Conservation (phyloP, 2,329 filamentous ascomycete genomes). For the Pseudogymnoascus sp. region DNA sequence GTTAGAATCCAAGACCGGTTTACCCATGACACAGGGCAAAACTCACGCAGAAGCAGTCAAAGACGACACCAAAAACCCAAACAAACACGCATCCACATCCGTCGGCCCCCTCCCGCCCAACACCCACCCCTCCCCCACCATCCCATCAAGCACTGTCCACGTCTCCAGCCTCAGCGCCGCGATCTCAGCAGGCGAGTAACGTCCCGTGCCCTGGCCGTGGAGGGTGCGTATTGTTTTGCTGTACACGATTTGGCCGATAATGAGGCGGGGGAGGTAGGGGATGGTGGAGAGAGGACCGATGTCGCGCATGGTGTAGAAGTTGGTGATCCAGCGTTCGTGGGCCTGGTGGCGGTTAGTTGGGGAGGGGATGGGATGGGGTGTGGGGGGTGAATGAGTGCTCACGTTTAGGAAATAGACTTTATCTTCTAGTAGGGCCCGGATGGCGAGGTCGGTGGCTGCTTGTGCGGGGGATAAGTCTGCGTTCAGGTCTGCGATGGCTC, state of each 20-base stretch:
- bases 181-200: slow-evolving; percentile 44
- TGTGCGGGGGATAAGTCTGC: slow-evolving; percentile 31
- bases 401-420: slow-evolving; percentile 51
- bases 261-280: slow-evolving; percentile 42
- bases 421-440: slow-evolving; percentile 51
- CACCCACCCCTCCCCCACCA: slow-evolving; percentile 42
- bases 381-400: slow-evolving; percentile 12
- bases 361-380: background rate
- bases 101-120: slow-evolving; percentile 45
- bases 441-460: slow-evolving; percentile 41
- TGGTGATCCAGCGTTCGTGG: slow-evolving; percentile 50
- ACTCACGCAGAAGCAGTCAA: slow-evolving; percentile 48
- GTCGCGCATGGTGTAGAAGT: slow-evolving; percentile 51
- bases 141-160: slow-evolving; percentile 43
- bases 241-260: slow-evolving; percentile 45
- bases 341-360: slow-evolving; percentile 23
- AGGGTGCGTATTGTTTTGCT: slow-evolving; percentile 37
- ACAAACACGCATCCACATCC: slow-evolving; percentile 49
- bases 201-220: slow-evolving; percentile 47
- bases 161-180: slow-evolving; percentile 38
- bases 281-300: slow-evolving; percentile 37
- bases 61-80: slow-evolving; percentile 47
- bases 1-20: background rate
- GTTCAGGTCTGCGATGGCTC: slow-evolving; percentile 42
- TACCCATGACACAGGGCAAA: background rate